Base-by-base conservation (phyloP, 1,284 basidiomycete species). In the Xerocomus amazonicus region DNA sequence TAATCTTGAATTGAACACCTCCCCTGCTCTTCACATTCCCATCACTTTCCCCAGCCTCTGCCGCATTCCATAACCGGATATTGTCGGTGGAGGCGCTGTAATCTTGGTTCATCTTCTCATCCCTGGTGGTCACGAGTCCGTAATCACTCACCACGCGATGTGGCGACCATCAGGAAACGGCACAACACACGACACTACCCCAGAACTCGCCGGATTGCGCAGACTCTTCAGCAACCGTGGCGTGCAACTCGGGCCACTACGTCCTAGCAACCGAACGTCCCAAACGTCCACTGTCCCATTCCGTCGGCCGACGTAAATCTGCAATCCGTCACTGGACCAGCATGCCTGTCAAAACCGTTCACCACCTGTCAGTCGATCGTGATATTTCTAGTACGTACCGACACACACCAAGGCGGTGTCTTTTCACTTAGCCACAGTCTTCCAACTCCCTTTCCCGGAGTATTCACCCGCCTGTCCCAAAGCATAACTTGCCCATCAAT, bases 361-460 rank as follows among this genome's bases (percentile, higher is more conserved):
- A 8, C 26, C 43, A 42, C 47, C 37, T 40, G 17, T 39, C 28
- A 33, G 36, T 23, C 52, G 41, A 43, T 53, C 39, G 47, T 26
- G 41, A 37, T 28, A 23, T 32, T 16, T 49, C 39, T 19, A 51
- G 49, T 41, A 56, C 81, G 65, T 66, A 91, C 87, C 58, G 92
- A 93, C 63, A 95, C 81, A 70, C 93, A 97, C 95, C 95, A 97
- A 1, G 95, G 95, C 19, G 94, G 92, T 9, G 92, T 92, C 68
- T 89, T 91, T 55, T 92, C 90, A 57, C 86, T 90, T 70, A 94
- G 82, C 75, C 87, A 84, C 39, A 98, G 70, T 50, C 92, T 76
- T 19, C 92, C 92, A 1, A 96, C 90, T 6, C 90, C 88, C 29
- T 68, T 70, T 28, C 84, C 83, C 28, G 77, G 70, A 1, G 76